phyloP scores from a whole-genome alignment of 2,329 filamentous ascomycete genomes.

The Davidsoniella virescens region DNA sequence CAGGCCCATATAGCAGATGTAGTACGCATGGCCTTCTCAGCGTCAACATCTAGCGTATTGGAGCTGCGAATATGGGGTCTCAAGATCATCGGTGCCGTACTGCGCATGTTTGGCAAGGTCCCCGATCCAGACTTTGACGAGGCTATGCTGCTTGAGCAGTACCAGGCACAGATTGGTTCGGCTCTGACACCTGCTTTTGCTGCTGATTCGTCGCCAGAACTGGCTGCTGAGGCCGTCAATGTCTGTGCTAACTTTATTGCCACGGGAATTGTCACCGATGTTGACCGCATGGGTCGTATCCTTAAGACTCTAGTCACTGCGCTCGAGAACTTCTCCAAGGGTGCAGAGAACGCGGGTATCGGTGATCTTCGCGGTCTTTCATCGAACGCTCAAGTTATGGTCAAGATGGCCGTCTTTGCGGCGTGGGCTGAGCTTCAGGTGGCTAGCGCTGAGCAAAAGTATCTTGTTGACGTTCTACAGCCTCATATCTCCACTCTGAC shows the following conservation, averaged over 20 bases:
- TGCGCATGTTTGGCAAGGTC: slow-evolving; percentile 91
- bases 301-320: slow-evolving; percentile 83
- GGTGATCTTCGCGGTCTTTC: slow-evolving; percentile 86
- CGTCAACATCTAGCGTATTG: slow-evolving; percentile 83
- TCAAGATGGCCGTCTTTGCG: slow-evolving; percentile 92
- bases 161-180: slow-evolving; percentile 95
- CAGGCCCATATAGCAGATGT: slow-evolving; percentile 81
- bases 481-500: slow-evolving; percentile 82
- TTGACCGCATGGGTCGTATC: slow-evolving; percentile 97
- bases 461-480: slow-evolving; percentile 73
- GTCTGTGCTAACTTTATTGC: slow-evolving; percentile 97
- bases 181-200: slow-evolving; percentile 93
- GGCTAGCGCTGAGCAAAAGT: slow-evolving; percentile 79
- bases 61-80: slow-evolving; percentile 81
- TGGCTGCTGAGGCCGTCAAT: slow-evolving; percentile 90
- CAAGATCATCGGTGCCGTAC: slow-evolving; percentile 80
- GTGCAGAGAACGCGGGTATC: slow-evolving; percentile 45
- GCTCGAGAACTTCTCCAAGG: slow-evolving; percentile 72
- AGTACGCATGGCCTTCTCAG: slow-evolving; percentile 91
- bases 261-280: slow-evolving; percentile 90
- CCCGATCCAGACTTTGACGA: slow-evolving; percentile 97
- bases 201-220: slow-evolving; percentile 83
- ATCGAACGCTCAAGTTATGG: slow-evolving; percentile 94
- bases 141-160: slow-evolving; percentile 88
- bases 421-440: slow-evolving; percentile 97